Conservation (phyloP, 352 stramenopile genomes). For the Pilasporangium apinafurcum region DNA sequence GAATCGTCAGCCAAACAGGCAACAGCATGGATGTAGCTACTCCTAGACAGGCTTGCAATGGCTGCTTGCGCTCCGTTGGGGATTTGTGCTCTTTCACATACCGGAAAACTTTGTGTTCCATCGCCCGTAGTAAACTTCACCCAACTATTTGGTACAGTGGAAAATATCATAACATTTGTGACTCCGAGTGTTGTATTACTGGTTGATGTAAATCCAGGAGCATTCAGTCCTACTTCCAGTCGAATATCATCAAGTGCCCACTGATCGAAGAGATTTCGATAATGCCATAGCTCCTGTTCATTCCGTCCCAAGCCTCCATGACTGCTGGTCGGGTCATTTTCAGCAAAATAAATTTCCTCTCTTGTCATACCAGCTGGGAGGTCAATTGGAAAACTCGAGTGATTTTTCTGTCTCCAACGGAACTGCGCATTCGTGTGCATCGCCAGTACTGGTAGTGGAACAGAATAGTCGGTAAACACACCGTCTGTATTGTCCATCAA, state of each 20-base stretch:
- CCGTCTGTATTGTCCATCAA: background rate
- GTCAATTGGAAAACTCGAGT: slow-evolving; percentile 64
- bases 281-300: slow-evolving; percentile 46
- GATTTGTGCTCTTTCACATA: slow-evolving; percentile 12
- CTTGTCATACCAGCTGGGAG: slow-evolving; percentile 13
- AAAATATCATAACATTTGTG: slow-evolving; percentile 24
- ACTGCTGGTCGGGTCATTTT: slow-evolving; percentile 37
- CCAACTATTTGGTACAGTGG: slow-evolving; percentile 36
- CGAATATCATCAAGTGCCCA: slow-evolving; percentile 58
- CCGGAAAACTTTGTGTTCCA: slow-evolving; percentile 50
- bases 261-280: slow-evolving; percentile 73
- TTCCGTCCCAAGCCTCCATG: slow-evolving; percentile 19
- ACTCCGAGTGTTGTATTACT: slow-evolving; percentile 8
- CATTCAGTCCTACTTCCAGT: slow-evolving; percentile 46
- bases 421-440: slow-evolving; percentile 47
- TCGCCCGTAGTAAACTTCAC: slow-evolving; percentile 36
- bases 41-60: slow-evolving; percentile 15
- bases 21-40: slow-evolving; percentile 49
- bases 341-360: slow-evolving; percentile 14
- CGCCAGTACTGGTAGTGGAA: slow-evolving; percentile 27
- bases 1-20: slow-evolving; percentile 28
- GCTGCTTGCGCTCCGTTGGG: slow-evolving; percentile 5
- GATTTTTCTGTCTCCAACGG: slow-evolving; percentile 56
- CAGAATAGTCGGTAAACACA: slow-evolving; percentile 12
- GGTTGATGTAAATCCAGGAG: slow-evolving; percentile 21